phyloP scores from a whole-genome alignment of 306 rosid genomes.

The Sicyos baderoa region DNA sequence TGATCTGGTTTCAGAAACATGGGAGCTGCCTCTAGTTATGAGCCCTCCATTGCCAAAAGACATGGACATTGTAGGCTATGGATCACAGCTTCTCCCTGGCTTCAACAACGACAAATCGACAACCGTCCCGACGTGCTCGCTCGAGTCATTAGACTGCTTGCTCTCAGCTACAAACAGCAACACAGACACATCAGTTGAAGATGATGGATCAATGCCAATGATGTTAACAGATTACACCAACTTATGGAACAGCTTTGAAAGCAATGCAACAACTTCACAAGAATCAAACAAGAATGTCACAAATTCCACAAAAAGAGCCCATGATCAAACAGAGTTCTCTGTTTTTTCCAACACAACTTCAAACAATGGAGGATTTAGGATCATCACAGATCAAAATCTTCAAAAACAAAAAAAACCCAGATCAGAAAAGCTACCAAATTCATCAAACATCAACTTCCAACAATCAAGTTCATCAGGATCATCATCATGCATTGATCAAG shows the following conservation, averaged over 20 bases:
- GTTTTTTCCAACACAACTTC: slow-evolving; percentile 8
- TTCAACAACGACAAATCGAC: slow-evolving; percentile 10
- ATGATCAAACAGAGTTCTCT: neutral
- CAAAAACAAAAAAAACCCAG: slow-evolving; percentile 54
- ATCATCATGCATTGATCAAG: slow-evolving; percentile 39
- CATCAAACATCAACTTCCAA: slow-evolving; percentile 73
- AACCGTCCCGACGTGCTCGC: slow-evolving; percentile 21
- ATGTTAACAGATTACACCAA: slow-evolving; percentile 27
- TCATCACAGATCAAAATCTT: slow-evolving; percentile 36
- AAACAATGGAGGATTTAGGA: slow-evolving; percentile 30
- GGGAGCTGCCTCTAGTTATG: slow-evolving; percentile 10
- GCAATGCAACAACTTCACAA: slow-evolving; percentile 34
- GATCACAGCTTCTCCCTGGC: neutral
- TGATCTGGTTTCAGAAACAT: slow-evolving; percentile 4
- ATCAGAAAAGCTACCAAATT: slow-evolving; percentile 37
- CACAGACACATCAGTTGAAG: slow-evolving; percentile 30
- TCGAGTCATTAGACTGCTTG: slow-evolving; percentile 46
- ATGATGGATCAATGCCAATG: no score
- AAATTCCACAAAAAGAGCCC: no score
- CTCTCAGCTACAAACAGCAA: slow-evolving; percentile 44
- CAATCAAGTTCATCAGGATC: slow-evolving; percentile 47
- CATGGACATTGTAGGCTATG: neutral
- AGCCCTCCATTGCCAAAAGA: neutral
- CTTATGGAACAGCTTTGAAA: slow-evolving; percentile 41
- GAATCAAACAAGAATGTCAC: slow-evolving; percentile 11